Evolutionary conservation across 1,139 yeast genomes (phyloP), one percentile per base, ranked within the genome.

Genomic region (Nakaseomyces glabratus): DNA sequence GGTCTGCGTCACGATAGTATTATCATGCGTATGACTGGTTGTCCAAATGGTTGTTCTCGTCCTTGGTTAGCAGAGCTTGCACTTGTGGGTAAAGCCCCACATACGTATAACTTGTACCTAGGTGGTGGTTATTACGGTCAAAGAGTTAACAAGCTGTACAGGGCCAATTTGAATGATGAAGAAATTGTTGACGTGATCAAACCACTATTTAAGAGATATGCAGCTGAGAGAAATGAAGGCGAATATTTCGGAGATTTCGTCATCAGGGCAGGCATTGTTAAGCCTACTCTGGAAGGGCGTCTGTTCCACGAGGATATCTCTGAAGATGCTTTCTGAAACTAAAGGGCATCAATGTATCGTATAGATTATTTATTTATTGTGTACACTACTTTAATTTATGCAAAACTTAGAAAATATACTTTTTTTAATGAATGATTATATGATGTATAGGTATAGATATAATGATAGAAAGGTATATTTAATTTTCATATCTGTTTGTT

Each of bases 31-130:
- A 88, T 90, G 96, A 86, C 97, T 28, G 98, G 98, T 43, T 90
- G 98, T 71, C 96, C 97, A 39, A 90, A 90, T 60, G 98, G 97
- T 47, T 90, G 98, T 69, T 90, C 98, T 18, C 77, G 98, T 61
- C 97, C 97, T 15, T 90, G 96, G 96, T 66, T 90, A 36, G 97
- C 96, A 3, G 98, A 90, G 62, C 76, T 90, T 39, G 97, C 97
- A 0, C 69, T 85, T 42, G 94, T 90, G 36, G 98, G 98, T 61
- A 90, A 90, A 61, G 96, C 97, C 0, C 74, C 69, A 43, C 95
- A 94, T 35, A 88, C 94, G 9, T 90, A 90, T 64, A 90, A 90
- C 61, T 70, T 90, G 62, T 71, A 86, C 85, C 71, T 90, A 49
- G 98, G 98, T 50, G 98, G 98, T 57, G 95, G 96, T 28, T 90